Base-by-base conservation (phyloP, 352 stramenopile species). In the Phytophthora boehmeriae region DNA sequence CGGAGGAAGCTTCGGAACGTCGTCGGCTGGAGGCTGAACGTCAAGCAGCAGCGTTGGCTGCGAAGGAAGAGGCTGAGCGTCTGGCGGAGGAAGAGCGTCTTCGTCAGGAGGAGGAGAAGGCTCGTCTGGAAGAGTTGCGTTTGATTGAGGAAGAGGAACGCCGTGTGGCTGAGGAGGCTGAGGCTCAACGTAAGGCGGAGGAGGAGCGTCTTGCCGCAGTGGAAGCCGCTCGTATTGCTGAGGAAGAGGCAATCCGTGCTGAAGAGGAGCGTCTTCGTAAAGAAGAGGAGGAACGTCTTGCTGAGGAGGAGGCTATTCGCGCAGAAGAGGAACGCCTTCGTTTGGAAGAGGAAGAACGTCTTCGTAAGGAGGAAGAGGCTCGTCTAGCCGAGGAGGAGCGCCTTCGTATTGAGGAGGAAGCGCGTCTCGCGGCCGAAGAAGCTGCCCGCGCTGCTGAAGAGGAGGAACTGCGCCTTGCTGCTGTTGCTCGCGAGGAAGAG, bases 1-100 rank as follows among this genome's bases (percentile, higher is more conserved):
- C 79, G 10, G 74, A 71, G 5, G 82, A 68, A 8, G 73, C 63
- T 1, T 72, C 80, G 16, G 67, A 83, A 41, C 75, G 72, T 19
- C 58, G 59, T 13, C 72, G 63, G 8, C 47, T 82, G 2, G 68
- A 76, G 14, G 73, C 81, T 42, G 73, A 80, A 52, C 71, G 68
- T 22, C 73, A 79, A 27, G 56, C 71, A 0, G 73, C 67, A 27
- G 71, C 58, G 9, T 34, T 71, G 3, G 76, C 73, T 9, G 68
- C 67, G 3, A 68, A 66, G 17, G 50, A 69, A 6, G 75, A 80
- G 36, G 68, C 73, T 0, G 69, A 68, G 23, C 69, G 61, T 20
- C 19, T 78, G 1, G 65, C 71, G 0, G 65, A 78, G 19, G 71
- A 84, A 49, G 72, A 86, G 32, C 54, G 53, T 9, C n/a, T 39